Evolutionary conservation across 305 asterid genomes (phyloP).

Genomic region (Solanum hybrid): DNA sequence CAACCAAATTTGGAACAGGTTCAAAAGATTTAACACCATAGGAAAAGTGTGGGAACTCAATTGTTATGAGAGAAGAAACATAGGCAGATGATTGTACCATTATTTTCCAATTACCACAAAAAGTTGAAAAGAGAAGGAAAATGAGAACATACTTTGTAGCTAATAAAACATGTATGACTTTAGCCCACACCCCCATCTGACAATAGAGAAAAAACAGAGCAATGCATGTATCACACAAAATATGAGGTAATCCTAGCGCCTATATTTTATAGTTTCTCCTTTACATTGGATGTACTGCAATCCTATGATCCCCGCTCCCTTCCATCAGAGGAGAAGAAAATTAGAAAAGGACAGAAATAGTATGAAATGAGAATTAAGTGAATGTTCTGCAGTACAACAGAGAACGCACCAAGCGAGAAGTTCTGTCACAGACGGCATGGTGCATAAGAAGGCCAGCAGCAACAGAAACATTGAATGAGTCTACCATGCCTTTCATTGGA

Average conservation of each 20-base stretch:
- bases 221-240: background rate
- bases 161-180: background rate
- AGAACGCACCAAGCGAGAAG: conserved; percentile 52
- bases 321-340: background rate
- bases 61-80: background rate
- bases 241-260: background rate
- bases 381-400: background rate
- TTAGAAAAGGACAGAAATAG: background rate
- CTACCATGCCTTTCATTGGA: conserved; percentile 97
- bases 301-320: background rate
- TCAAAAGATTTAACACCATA: background rate
- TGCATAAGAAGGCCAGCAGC: conserved; percentile 98
- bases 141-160: background rate
- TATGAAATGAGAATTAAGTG: background rate
- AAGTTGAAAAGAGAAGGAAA: background rate
- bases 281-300: background rate
- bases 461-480: conserved; percentile 90
- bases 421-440: conserved; percentile 78
- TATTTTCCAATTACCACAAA: background rate
- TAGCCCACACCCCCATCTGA: background rate
- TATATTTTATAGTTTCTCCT: background rate
- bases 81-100: background rate
- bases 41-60: background rate
- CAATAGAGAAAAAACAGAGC: background rate
- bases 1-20: background rate